Conservation (phyloP, 768 basidiomycete genomes). For the Suillus decipiens region DNA sequence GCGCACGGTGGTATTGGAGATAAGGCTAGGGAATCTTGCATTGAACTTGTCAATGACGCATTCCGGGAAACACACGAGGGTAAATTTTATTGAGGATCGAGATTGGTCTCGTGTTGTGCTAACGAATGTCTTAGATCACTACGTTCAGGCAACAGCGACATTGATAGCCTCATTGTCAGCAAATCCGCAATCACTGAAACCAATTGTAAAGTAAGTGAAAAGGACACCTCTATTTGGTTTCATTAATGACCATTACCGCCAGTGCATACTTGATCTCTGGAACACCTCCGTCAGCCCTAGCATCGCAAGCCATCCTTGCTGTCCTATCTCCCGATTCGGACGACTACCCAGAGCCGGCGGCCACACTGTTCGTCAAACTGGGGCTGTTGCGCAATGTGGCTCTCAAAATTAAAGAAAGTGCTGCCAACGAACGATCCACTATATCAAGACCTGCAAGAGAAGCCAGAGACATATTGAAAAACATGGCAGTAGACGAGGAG, state of each 20-base stretch:
- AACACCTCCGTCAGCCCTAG: conserved; percentile 64
- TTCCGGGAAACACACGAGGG: conserved; percentile 76
- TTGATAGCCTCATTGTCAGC: conserved; percentile 65
- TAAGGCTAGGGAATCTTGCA: conserved; percentile 67
- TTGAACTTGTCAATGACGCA: conserved; percentile 76
- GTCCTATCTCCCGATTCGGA: conserved; percentile 52
- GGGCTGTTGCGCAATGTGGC: conserved; percentile 62
- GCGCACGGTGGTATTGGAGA: conserved; percentile 71
- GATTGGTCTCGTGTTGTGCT: conserved; percentile 10
- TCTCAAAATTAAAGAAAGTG: conserved; percentile 72
- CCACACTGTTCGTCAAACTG: conserved; percentile 63
- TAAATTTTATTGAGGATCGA: conserved; percentile 27
- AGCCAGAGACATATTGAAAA: conserved; percentile 68
- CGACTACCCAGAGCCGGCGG: conserved; percentile 17
- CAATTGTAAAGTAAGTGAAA: conserved; percentile 65
- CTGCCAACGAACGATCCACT: conserved; percentile 65
- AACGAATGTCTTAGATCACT: conserved; percentile 53
- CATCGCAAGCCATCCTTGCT: conserved; percentile 61
- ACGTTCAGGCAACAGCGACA: conserved; percentile 60
- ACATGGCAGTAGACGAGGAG: conserved; percentile 26
- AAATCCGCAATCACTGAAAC: conserved; percentile 61
- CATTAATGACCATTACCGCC: conserved; percentile 13
- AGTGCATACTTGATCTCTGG: conserved; percentile 67
- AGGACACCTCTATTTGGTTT: conserved; percentile 3
- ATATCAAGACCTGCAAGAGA: conserved; percentile 83